Evolutionary conservation across 164 flowering plant genomes (phyloP).

Genomic region (Litsea cubeba): DNA sequence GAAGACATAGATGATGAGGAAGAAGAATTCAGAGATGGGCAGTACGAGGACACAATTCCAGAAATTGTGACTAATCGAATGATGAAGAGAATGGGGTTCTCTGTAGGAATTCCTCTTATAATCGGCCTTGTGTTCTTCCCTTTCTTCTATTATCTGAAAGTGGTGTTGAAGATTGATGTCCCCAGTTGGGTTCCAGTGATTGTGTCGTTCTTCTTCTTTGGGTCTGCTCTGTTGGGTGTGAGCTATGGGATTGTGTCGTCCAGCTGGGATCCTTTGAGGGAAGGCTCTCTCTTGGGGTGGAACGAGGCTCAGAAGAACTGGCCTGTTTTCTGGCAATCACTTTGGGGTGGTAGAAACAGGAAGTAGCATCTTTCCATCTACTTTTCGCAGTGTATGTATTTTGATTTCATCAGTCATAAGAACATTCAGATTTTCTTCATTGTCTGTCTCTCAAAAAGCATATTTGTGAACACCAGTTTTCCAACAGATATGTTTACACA

Average conservation of each 20-base stretch:
- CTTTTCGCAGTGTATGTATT: too few relatives aligned
- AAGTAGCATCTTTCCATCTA: too few relatives aligned
- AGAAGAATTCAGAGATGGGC: conserved; percentile 32
- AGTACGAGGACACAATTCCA: conserved; percentile 60
- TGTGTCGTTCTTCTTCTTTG: conserved; percentile 88
- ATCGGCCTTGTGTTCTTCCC: conserved; percentile 81
- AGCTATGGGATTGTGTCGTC: conserved; percentile 94
- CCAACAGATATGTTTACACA: too few relatives aligned
- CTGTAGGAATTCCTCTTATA: conserved; percentile 79
- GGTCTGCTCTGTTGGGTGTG: conserved; percentile 83
- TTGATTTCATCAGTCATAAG: too few relatives aligned
- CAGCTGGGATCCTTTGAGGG: conserved; percentile 92
- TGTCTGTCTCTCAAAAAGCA: too few relatives aligned
- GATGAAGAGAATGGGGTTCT: conserved; percentile 70
- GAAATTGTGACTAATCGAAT: conserved; percentile 89
- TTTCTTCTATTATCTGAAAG: conserved; percentile 83
- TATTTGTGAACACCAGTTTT: too few relatives aligned
- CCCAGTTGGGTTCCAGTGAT: conserved; percentile 88
- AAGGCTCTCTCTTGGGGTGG: conserved; percentile 87
- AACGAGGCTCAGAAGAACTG: conserved; percentile 88
- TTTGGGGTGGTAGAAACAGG: conserved; percentile 33
- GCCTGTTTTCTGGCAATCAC: conserved; percentile 95
- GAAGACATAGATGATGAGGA: conserved; percentile 7
- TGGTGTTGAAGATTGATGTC: conserved; percentile 77
- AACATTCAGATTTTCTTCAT: too few relatives aligned